Conservation (phyloP, 768 basidiomycete species). For the Clavulina sp. region DNA sequence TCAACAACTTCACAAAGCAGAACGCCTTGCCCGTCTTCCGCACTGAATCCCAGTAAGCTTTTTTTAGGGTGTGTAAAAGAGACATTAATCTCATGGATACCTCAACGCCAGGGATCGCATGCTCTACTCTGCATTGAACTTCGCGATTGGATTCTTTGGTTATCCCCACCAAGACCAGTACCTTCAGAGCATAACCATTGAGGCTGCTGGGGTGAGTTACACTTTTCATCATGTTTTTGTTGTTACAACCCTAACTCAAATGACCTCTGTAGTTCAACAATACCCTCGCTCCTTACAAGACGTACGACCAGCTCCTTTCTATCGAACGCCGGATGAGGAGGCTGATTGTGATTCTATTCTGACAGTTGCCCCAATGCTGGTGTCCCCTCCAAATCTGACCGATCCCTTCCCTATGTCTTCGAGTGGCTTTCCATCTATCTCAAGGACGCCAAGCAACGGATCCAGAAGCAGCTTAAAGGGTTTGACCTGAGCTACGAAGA, state of each 20-base stretch:
- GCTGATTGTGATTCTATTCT: not conserved
- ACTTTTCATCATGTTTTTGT: not conserved
- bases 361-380: slow-evolving; percentile 46
- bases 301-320: slow-evolving; percentile 23
- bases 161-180: slow-evolving; percentile 17
- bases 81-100: not conserved
- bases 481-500: slow-evolving; percentile 48
- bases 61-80: not conserved
- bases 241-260: not conserved
- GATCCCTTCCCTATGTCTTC: slow-evolving; percentile 37
- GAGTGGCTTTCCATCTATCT: slow-evolving; percentile 64
- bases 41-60: slow-evolving; percentile 18
- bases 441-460: slow-evolving; percentile 38
- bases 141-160: slow-evolving; percentile 26
- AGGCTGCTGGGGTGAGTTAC: slow-evolving; percentile 15
- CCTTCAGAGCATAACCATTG: slow-evolving; percentile 21
- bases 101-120: slow-evolving; percentile 37
- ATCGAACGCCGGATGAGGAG: not conserved
- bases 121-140: slow-evolving; percentile 26
- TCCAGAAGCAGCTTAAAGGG: slow-evolving; percentile 42
- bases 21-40: slow-evolving; percentile 23
- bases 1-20: slow-evolving; percentile 22
- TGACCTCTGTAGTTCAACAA: slow-evolving; percentile 43
- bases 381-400: slow-evolving; percentile 29
- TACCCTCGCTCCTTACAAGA: slow-evolving; percentile 71